Evolutionary conservation across 345 rosid genomes (phyloP), one percentile per base, ranked within the genome.

Genomic region (Carallia brachiata): DNA sequence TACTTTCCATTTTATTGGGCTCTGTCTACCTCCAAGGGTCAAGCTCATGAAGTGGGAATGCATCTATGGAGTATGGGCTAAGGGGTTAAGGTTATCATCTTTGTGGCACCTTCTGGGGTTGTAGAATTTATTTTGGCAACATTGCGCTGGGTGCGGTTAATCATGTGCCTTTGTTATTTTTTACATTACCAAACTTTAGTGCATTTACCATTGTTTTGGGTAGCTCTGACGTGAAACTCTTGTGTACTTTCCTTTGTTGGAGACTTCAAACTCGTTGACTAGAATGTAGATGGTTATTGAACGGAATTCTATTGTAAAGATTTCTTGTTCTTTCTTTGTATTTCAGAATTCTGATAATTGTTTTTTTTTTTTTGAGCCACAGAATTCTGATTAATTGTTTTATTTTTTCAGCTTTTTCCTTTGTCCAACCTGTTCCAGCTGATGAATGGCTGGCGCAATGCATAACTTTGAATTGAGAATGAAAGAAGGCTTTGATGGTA

Each of bases 11-110:
- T n/a, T n/a, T n/a, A 56, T 56, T 27, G 92, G 97, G 99, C 93
- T 36, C 97, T 92, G 73, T 98, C 97, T 59, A 96, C 95, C 61
- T 64, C 97, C 7, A 92, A 83, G 89, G 99, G 97, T 70, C 99
- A 92, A 80, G 90, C 67, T 79, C 80, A 16, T 88, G 52, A 75
- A 52, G 50, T 36, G 61, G 23, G 36, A 39, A 59, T 55, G 55
- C 10, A 37, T 56, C 18, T 15, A 69, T 55, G 59, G 59, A 47
- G 39, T 59, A 18, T 50, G 31, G 18, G 59, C 32, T 4, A 9
- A 48, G 64, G 31, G 55, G n/a, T 52, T 52, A 44, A 58, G 63
- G 56, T 31, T n/a, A n/a, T 32, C 47, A 69, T 48, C 56, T 36
- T 8, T 1, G 53, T 19, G 36, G 64, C 44, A 32, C 19, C 65